A percentile compares a stretch with the other conserved stretches of the same genome.
These are phyloP conservation scores for Botrytis cinerea DNA, from an alignment of 2,329 filamentous ascomycete genomes.

Conservation along the genomic window DNA sequence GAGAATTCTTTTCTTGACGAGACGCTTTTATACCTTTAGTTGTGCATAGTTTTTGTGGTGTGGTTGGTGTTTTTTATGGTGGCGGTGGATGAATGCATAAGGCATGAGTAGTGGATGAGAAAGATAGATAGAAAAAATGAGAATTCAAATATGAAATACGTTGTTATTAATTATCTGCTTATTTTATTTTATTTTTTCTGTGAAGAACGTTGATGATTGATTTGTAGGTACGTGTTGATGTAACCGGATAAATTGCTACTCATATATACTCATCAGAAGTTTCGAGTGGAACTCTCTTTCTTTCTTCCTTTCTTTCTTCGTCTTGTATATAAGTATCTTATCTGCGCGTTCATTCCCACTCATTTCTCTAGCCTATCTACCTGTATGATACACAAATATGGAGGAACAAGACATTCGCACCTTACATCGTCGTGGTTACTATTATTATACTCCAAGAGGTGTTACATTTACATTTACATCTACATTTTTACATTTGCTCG, in stretches of 20 bases:
- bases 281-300: neutral
- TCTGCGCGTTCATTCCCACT: neutral
- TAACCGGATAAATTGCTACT: neutral
- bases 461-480: neutral
- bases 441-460: neutral
- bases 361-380: neutral
- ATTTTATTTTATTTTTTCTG: neutral
- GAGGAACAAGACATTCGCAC: neutral
- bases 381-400: neutral
- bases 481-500: too few relatives aligned
- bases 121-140: neutral
- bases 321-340: neutral
- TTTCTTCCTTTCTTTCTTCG: neutral
- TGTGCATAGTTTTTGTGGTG: slow-evolving; percentile 5
- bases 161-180: neutral
- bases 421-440: neutral
- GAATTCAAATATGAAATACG: neutral
- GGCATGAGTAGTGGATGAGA: neutral
- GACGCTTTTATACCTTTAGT: neutral
- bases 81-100: neutral
- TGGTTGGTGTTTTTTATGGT: neutral
- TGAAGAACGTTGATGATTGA: neutral
- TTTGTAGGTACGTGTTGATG: neutral
- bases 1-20: neutral
- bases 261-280: neutral